These are phyloP conservation scores for Metschnikowia rubicola DNA, from an alignment of 805 yeast species.

Conservation along the genomic window DNA sequence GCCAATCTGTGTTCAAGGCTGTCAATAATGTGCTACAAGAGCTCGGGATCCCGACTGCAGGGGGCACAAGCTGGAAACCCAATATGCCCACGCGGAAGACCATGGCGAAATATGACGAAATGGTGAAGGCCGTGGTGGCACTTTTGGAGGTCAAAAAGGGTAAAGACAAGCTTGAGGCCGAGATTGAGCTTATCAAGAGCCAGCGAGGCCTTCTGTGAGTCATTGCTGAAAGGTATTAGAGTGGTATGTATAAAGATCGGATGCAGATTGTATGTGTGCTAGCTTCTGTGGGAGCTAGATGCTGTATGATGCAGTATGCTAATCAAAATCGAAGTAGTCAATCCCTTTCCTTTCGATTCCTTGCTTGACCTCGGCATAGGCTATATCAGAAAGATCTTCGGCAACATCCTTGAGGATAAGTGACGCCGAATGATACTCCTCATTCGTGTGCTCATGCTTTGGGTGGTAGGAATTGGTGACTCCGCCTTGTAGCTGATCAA, in stretches of 20 bases:
- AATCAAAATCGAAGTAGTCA: conserved; percentile 1
- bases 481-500: conserved; percentile 7
- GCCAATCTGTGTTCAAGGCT: conserved; percentile 76
- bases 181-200: conserved; percentile 44
- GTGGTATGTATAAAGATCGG: background rate
- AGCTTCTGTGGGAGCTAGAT: background rate
- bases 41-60: conserved; percentile 63
- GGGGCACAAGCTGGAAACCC: conserved; percentile 59
- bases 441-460: conserved; percentile 6
- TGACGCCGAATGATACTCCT: conserved; percentile 2
- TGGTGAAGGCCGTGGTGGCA: conserved; percentile 65
- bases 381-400: background rate
- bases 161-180: conserved; percentile 83
- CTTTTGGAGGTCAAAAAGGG: conserved; percentile 83
- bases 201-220: conserved; percentile 28
- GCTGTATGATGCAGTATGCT: too few relatives aligned
- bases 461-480: conserved; percentile 6
- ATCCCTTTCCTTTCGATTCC: background rate
- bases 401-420: background rate
- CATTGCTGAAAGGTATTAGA: background rate
- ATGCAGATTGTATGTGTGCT: background rate
- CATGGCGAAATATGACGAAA: conserved; percentile 69
- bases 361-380: background rate
- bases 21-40: conserved; percentile 68
- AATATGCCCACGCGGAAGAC: conserved; percentile 83